Evolutionary conservation across 208 protist genomes (phyloP), one percentile per base, ranked within the genome.

Genomic region (Leishmania martiniquensis): DNA sequence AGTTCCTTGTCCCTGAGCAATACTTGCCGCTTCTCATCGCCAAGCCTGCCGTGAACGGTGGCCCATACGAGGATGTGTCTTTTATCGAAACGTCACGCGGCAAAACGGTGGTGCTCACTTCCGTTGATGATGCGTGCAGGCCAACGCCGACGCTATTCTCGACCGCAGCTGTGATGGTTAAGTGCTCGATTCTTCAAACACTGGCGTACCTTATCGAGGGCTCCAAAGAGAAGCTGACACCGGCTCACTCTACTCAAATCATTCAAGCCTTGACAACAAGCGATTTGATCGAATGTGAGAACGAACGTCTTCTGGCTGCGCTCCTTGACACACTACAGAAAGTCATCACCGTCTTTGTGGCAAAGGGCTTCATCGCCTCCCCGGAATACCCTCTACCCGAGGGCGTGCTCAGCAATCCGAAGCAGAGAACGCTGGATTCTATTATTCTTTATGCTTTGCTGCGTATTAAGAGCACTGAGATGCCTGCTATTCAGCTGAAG

Each of bases 1-100:
- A 97, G 77, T 96, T 96, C 72, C 69, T 97, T n/a, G 94, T 88
- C 55, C 95, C 95, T n/a, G 88, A 92, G 29, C 93, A 98, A 72
- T 98, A 98, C 59, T 60, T 98, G 7, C 95, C 95, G 0, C 95
- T 98, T 85, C 70, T 98, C 15, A 95, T 93, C 45, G 80, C 89
- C 17, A 89, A 92, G 66, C 77, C 77, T 17, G 25, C 57, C 29
- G 76, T 62, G 29, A 42, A 57, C 55, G 65, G 39, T 22, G 62
- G 81, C 15, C 67, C 72, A 47, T 84, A 91, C 15, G 89, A 90
- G 44, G 84, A 89, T 34, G 47, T 37, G 32, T 47, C 77, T 54
- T 39, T 84, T 29, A 72, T 94, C 7, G 37, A 91, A 79, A 85
- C 85, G 44, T 85, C 83, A n/a, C 80, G 82, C 29, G 89, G 78